A percentile compares a stretch with the other conserved stretches of the same genome.
These are phyloP conservation scores for Pilasporangium apinafurcum DNA, from an alignment of 352 stramenopile species.

Conservation along the genomic window DNA sequence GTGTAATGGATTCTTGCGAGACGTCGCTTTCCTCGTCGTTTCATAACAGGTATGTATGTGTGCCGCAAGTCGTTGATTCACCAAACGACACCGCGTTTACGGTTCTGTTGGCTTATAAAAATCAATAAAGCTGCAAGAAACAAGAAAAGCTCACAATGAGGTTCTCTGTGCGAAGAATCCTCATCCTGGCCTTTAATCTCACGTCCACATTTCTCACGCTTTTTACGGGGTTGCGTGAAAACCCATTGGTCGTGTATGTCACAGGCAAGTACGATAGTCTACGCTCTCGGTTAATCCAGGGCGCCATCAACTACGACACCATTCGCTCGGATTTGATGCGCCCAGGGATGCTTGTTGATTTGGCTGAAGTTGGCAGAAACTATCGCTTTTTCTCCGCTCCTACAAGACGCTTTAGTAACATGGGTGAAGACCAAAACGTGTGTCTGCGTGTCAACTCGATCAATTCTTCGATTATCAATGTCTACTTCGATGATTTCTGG, in stretches of 20 bases:
- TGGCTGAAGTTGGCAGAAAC: constrained; percentile 9
- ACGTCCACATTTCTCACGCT: constrained; percentile 20
- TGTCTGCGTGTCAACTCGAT: constrained; percentile 38
- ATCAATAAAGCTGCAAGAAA: no score
- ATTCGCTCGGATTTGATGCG: constrained; percentile 10
- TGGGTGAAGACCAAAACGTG: constrained; percentile 30
- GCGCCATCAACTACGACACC: constrained; percentile 22
- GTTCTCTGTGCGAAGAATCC: not conserved
- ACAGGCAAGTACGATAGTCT: constrained; percentile 15
- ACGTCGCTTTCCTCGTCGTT: no score
- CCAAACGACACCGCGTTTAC: no score
- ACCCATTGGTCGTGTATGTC: constrained; percentile 17
- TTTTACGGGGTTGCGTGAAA: constrained; percentile 22
- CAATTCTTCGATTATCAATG: constrained; percentile 17
- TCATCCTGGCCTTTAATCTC: constrained; percentile 12
- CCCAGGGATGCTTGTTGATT: constrained; percentile 6
- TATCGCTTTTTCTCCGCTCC: constrained; percentile 25
- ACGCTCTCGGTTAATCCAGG: constrained; percentile 10
- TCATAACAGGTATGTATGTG: no score
- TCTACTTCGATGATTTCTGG: constrained; percentile 44
- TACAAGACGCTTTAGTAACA: constrained; percentile 17
- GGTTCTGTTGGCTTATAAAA: no score
- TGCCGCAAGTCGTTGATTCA: no score
- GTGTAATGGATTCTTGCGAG: no score
- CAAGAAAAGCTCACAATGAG: no score